phyloP scores from a whole-genome alignment of 495 filamentous ascomycete genomes.

The Podospora comata region DNA sequence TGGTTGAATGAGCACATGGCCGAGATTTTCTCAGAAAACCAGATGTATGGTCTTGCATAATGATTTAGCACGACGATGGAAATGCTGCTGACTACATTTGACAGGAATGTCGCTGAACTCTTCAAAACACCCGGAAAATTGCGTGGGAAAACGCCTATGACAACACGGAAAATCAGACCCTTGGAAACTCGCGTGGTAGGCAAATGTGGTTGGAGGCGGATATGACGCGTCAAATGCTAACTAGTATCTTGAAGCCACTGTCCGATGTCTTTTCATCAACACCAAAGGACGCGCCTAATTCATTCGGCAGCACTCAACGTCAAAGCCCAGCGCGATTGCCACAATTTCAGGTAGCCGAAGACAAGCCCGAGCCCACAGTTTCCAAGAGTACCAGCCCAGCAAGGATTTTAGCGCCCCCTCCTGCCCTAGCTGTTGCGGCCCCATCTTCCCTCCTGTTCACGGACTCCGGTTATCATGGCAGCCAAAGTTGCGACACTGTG shows the following conservation, averaged over 20 bases:
- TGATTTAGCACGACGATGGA: background rate
- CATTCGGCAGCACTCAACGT: constrained; percentile 38
- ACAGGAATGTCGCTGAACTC: constrained; percentile 79
- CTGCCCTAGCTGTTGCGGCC: constrained; percentile 17
- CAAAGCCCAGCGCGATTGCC: constrained; percentile 36
- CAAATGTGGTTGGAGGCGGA: constrained; percentile 13
- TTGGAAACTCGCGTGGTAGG: constrained; percentile 67
- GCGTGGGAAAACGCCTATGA: constrained; percentile 89
- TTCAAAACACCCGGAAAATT: constrained; percentile 97
- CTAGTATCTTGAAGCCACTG: constrained; percentile 61
- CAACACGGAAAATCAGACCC: constrained; percentile 64
- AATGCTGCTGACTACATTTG: constrained; percentile 4
- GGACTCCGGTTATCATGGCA: constrained; percentile 84
- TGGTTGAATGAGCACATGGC: constrained; percentile 98
- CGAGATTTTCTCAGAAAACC: constrained; percentile 82
- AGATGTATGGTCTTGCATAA: constrained; percentile 58
- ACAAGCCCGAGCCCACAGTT: constrained; percentile 22
- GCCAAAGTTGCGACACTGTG: constrained; percentile 47
- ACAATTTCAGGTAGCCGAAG: constrained; percentile 39
- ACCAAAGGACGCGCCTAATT: constrained; percentile 44
- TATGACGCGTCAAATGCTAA: constrained; percentile 15
- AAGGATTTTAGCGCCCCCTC: constrained; percentile 22
- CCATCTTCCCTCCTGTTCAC: constrained; percentile 30
- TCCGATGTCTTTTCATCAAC: constrained; percentile 71
- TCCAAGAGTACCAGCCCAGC: constrained; percentile 30